These are phyloP conservation scores for Candida hispaniensis DNA, from an alignment of 805 yeast species.

Conservation along the genomic window DNA sequence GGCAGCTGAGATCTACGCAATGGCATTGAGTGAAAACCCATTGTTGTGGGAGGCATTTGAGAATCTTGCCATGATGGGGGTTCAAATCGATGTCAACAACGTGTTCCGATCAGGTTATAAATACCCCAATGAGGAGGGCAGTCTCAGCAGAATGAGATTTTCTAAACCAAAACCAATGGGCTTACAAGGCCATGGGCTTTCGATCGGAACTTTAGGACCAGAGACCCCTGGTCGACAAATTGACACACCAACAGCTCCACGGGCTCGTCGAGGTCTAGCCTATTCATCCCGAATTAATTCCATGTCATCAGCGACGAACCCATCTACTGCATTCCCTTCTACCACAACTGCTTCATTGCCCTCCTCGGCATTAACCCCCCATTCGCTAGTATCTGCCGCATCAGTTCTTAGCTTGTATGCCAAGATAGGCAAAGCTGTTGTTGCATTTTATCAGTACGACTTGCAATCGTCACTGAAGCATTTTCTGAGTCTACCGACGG, in stretches of 20 bases:
- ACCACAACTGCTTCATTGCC: conserved; percentile 3
- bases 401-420: conserved; percentile 40
- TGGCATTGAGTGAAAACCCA: conserved; percentile 64
- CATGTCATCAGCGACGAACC: not conserved
- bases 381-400: too few species aligned
- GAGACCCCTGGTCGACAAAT: too few species aligned
- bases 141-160: too few species aligned
- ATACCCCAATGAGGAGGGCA: conserved; percentile 13
- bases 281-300: not conserved
- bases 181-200: too few species aligned
- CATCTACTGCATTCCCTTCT: not conserved
- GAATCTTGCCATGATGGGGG: conserved; percentile 61
- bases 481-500: conserved; percentile 51
- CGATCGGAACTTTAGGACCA: too few species aligned
- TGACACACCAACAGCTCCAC: too few species aligned
- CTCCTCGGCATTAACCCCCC: conserved; percentile 8
- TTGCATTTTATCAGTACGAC: conserved; percentile 55
- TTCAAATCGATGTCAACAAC: conserved; percentile 46
- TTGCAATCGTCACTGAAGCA: conserved; percentile 69
- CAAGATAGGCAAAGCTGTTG: conserved; percentile 47
- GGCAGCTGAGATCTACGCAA: conserved; percentile 56
- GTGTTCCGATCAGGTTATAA: conserved; percentile 22
- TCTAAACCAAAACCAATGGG: too few species aligned
- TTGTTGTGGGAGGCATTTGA: conserved; percentile 80
- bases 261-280: too few species aligned